Base-by-base conservation (phyloP, 1,284 basidiomycete genomes). In the Malassezia sp. region DNA sequence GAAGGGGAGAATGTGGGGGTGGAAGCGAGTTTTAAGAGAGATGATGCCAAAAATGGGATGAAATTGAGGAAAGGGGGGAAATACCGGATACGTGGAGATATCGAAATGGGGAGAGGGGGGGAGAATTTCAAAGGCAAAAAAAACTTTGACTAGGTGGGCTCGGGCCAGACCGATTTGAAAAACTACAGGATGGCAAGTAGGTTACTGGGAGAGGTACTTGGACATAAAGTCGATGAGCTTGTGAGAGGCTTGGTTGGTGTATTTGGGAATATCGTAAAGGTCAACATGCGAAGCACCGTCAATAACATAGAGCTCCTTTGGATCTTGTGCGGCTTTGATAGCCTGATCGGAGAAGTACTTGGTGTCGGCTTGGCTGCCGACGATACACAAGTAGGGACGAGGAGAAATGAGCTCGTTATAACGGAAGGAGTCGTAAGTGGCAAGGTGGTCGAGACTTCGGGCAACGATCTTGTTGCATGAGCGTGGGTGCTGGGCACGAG, bases 341-440 rank as follows among this genome's bases (percentile, higher is more conserved):
- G 40, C 40, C 10, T 6, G 18, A 12, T 42, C 30, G 5, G 14
- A 18, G 40, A n/a, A 42, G 30, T 15, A 34, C 12, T 10, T n/a
- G 4, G 40, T 32, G 30, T 42, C 30, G 5, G 40, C 40, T 9
- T 26, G 30, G 3, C 6, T 17, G 22, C 40, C 40, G 7, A 14
- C 40, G 17, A 42, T 9, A 10, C 9, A 9, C 14, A 42, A 14
- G 14, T n/a, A 23, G 3, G 40, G 40, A 9, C 40, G 29, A 12
- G 40, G 40, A 2, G 40, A 31, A 15, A 42, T 31, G 14, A 42
- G 30, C 2, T 32, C 4, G 28, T 22, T 42, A 30, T 33, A 42
- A 12, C 9, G 17, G 22, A 21, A 42, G 21, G 40, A 42, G 32
- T 42, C 40, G 20, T 42, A 42, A 30, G n/a, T 42, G 12, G 17